phyloP scores from a whole-genome alignment of 192 early-diverging fungal species.

The Backusella morwellensis region DNA sequence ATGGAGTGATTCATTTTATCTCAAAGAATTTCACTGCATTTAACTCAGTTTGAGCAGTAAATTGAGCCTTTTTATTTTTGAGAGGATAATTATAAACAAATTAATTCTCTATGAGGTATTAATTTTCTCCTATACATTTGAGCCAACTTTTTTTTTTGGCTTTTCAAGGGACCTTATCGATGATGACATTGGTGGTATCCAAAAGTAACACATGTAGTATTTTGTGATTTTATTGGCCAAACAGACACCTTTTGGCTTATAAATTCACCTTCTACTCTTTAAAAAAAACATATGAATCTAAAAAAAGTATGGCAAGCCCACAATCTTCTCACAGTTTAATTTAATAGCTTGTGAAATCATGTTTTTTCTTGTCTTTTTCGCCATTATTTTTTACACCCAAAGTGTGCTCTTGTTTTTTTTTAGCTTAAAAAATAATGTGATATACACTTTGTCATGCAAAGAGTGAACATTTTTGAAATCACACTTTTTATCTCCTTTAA shows the following conservation, averaged over 20 bases:
- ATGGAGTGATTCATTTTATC: not conserved
- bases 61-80: not conserved
- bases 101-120: not conserved
- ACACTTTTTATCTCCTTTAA: not conserved
- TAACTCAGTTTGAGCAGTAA: not conserved
- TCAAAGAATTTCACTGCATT: not conserved
- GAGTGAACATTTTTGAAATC: not conserved
- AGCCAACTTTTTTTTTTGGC: not conserved
- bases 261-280: not conserved
- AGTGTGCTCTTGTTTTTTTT: not conserved
- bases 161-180: not conserved
- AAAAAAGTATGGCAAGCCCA: not conserved
- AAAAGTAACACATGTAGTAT: not conserved
- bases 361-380: not conserved
- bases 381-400: no score
- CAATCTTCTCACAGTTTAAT: constrained; percentile 1
- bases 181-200: not conserved
- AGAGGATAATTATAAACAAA: not conserved
- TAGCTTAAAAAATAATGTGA: not conserved
- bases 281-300: not conserved
- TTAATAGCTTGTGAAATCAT: not conserved
- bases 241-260: not conserved
- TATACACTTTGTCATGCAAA: not conserved
- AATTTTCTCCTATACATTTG: not conserved
- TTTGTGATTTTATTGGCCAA: not conserved